Conservation (phyloP, 78 protist genomes). For the Dictyostelium brefeldianum region DNA sequence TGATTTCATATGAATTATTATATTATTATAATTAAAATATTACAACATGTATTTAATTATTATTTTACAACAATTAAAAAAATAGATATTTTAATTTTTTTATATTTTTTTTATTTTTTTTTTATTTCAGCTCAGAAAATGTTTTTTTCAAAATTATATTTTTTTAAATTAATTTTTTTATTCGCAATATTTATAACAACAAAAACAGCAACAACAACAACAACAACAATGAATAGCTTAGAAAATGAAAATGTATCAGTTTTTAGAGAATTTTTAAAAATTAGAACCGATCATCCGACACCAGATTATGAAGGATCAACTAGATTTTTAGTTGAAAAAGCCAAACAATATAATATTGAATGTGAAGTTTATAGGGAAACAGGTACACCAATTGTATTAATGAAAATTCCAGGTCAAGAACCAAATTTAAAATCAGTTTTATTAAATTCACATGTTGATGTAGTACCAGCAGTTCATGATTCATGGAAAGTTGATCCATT, state of each 20-base stretch:
- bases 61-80: no score
- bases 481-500: conserved; percentile 83
- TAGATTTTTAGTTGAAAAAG: conserved; percentile 57
- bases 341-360: conserved; percentile 58
- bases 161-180: background rate
- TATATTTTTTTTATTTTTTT: background rate
- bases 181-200: background rate
- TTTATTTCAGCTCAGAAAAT: background rate
- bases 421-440: conserved; percentile 81
- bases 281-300: conserved; percentile 78
- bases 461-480: conserved; percentile 89
- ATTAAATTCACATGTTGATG: conserved; percentile 92
- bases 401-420: conserved; percentile 82
- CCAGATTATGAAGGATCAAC: conserved; percentile 78
- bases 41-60: no score
- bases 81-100: background rate
- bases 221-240: background rate
- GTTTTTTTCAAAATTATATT: background rate
- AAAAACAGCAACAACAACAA: background rate
- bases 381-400: conserved; percentile 78
- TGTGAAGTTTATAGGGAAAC: conserved; percentile 63
- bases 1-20: no score
- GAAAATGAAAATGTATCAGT: conserved; percentile 28
- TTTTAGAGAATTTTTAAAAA: conserved; percentile 74
- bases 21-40: no score